Conservation (phyloP, 2,329 filamentous ascomycete species). For the Sarocladium oryzae region DNA sequence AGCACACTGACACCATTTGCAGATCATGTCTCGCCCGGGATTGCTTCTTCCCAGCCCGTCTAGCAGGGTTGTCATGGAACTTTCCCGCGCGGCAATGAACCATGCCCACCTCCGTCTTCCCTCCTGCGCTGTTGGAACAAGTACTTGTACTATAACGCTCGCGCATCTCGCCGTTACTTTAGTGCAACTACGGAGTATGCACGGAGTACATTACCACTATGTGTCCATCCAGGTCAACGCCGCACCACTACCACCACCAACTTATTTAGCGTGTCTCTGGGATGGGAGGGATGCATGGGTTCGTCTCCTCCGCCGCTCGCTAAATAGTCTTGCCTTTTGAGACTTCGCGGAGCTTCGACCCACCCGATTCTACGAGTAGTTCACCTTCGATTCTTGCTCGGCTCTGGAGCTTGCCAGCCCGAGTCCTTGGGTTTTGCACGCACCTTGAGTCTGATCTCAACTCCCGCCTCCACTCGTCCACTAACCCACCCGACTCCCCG, state of each 20-base stretch:
- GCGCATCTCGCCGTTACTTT: no score
- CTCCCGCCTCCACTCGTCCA: background rate
- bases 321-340: background rate
- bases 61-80: no score
- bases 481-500: background rate
- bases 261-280: background rate
- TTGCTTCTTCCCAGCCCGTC: no score
- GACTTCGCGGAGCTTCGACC: background rate
- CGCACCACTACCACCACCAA: background rate
- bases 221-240: background rate
- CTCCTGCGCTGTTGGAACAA: no score
- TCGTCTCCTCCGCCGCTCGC: slow-evolving; percentile 1
- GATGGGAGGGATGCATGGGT: slow-evolving; percentile 5
- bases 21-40: background rate
- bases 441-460: background rate
- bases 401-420: background rate
- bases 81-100: no score
- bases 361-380: background rate
- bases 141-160: no score
- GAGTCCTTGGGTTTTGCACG: background rate
- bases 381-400: background rate
- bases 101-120: no score
- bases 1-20: background rate
- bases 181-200: no score
- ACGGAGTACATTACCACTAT: no score